These are phyloP conservation scores for Metschnikowia colocasiae DNA, from an alignment of 805 yeast genomes.

Conservation along the genomic window DNA sequence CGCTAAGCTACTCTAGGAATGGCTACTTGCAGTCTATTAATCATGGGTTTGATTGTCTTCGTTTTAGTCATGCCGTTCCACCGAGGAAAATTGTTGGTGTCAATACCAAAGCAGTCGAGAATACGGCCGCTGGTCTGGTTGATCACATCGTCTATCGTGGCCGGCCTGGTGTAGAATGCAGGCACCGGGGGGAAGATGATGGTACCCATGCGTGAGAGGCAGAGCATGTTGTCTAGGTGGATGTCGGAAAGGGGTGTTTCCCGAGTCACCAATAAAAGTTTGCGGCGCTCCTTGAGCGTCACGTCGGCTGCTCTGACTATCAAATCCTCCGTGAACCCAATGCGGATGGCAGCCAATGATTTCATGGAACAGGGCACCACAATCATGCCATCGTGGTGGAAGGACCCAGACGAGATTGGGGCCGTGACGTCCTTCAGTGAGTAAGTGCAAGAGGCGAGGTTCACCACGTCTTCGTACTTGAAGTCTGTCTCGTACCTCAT, in stretches of 20 bases:
- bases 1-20: too few relatives aligned
- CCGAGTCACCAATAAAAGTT: constrained; percentile 21
- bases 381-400: constrained; percentile 29
- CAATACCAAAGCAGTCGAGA: constrained; percentile 23
- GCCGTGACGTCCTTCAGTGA: constrained; percentile 24
- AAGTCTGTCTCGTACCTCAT: constrained; percentile 27
- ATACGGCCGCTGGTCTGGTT: constrained; percentile 25
- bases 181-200: constrained; percentile 27
- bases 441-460: constrained; percentile 18
- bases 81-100: constrained; percentile 20
- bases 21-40: too few relatives aligned
- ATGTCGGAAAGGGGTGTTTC: constrained; percentile 28
- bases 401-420: constrained; percentile 25
- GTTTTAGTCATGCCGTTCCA: constrained; percentile 22
- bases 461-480: constrained; percentile 15
- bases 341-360: constrained; percentile 24
- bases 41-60: not conserved
- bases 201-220: constrained; percentile 18
- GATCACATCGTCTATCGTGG: constrained; percentile 20
- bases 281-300: constrained; percentile 23
- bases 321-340: constrained; percentile 26
- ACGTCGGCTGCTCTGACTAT: constrained; percentile 28
- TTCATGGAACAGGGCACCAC: constrained; percentile 29
- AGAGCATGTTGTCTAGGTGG: constrained; percentile 25
- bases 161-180: constrained; percentile 23